Percentiles rank a stretch among this genome's conserved stretches.
Conservation (phyloP, 306 rosid species). For the Mimosa bimucronata region DNA sequence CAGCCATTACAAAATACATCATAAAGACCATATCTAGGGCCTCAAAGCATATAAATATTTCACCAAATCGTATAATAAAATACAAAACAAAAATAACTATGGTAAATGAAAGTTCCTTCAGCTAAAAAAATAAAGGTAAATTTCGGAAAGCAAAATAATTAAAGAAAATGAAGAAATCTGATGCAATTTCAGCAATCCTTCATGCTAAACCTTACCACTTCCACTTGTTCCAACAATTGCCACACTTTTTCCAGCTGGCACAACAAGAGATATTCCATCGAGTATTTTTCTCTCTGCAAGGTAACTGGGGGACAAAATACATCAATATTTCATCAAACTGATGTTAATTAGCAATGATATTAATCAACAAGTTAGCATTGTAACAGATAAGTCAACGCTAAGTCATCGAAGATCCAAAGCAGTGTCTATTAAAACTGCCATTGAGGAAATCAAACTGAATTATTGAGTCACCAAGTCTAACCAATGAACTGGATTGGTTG, state of each 20-base stretch:
- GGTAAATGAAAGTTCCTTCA: background rate
- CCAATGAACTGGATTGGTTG: background rate
- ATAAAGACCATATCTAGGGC: background rate
- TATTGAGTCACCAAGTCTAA: background rate
- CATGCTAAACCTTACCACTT: constrained; percentile 77
- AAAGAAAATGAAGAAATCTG: constrained; percentile 10
- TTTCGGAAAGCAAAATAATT: constrained; percentile 33
- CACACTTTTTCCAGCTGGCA: constrained; percentile 97
- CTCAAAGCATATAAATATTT: background rate
- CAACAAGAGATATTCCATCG: constrained; percentile 81
- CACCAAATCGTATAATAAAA: background rate
- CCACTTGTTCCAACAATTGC: constrained; percentile 99
- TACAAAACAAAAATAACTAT: background rate
- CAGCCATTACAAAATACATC: background rate
- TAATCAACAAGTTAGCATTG: constrained; percentile 25
- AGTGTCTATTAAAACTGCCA: background rate
- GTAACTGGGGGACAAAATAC: constrained; percentile 60
- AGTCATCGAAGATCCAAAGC: background rate
- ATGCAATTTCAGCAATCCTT: constrained; percentile 3
- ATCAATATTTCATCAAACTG: constrained; percentile 37
- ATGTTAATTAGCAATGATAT: constrained; percentile 19
- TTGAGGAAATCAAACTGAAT: background rate
- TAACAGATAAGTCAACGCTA: constrained; percentile 18
- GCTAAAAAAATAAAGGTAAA: background rate
- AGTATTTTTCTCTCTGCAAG: constrained; percentile 89